Base-by-base conservation (phyloP, 2,329 filamentous ascomycete species). In the Ascochyta viciae-villosae region DNA sequence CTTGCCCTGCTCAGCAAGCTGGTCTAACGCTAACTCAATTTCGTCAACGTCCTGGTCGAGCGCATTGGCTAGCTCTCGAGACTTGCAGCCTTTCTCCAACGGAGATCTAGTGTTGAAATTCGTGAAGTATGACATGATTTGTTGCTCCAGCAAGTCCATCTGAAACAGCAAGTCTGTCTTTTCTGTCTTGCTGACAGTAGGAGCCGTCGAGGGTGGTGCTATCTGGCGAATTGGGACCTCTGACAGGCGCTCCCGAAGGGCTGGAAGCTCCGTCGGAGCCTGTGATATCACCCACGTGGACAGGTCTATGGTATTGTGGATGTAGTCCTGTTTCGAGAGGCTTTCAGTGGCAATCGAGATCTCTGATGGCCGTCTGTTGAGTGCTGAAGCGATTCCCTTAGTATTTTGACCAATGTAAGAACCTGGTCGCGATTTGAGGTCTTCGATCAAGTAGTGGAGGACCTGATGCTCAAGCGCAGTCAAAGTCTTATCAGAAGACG, bases 261-360 rank as follows among this genome's bases (percentile, higher is more conserved):
- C 38, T 2, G 55, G 60, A 5, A 64, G 57, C 10, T 62, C 35
- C 33, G 50, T 23, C 3, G 57, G 62, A 33, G 46, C 27, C 7
- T 40, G 43, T 9, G 64, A 62, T 4, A 64, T 29, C 1, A 67
- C 64, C 66, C 66, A 67, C 2, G 61, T 68, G 16, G 48, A 31
- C 1, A 24, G 29, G 8, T 63, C 52, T 12, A 63, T 26, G 27
- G 63, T 68, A 16, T 56, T 63, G 23, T 67, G 64, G 10, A 66
- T 49, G 3, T 56, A 31, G 2, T 41, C 13, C 15, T 54, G 22
- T 15, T 4, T 33, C 22, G 50, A 53, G 7, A 68, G 46, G 13
- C 45, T 52, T 9, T 39, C 16, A 3, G 60, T 29, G 19, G 55
- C 45, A 1, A 8, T 3, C 6, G 3, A 23, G 12, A 62, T 23